These are phyloP conservation scores for Mrakia hoshinonis DNA, from an alignment of 768 basidiomycete genomes.

Conservation along the genomic window DNA sequence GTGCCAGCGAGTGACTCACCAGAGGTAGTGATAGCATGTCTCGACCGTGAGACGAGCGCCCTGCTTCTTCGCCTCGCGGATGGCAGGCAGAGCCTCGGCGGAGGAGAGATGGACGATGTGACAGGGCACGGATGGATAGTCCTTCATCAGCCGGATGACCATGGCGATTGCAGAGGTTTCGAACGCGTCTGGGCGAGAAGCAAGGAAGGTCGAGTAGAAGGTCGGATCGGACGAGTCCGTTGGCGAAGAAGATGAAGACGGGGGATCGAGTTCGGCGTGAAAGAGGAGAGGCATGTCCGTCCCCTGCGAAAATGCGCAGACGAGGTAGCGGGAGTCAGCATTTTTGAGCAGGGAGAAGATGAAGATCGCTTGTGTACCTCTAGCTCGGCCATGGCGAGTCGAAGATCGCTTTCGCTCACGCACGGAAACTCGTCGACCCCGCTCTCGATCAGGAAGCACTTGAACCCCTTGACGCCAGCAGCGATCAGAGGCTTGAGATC, in stretches of 20 bases:
- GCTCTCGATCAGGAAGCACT: slow-evolving; percentile 91
- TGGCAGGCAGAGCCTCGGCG: slow-evolving; percentile 64
- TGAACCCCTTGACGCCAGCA: slow-evolving; percentile 87
- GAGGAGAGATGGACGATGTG: slow-evolving; percentile 96
- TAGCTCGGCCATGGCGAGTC: slow-evolving; percentile 61
- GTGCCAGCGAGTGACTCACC: too few relatives aligned
- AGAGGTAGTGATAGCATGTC: slow-evolving; percentile 96
- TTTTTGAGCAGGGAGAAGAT: slow-evolving; percentile 2
- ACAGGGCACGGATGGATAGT: slow-evolving; percentile 51
- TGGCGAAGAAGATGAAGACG: slow-evolving; percentile 9
- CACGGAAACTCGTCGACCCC: slow-evolving; percentile 95
- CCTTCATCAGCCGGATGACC: slow-evolving; percentile 57
- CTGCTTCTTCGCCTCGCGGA: slow-evolving; percentile 58
- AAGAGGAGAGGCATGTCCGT: slow-evolving; percentile 68
- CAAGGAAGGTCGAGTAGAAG: slow-evolving; percentile 70
- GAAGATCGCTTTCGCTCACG: slow-evolving; percentile 62
- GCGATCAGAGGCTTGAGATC: slow-evolving; percentile 67
- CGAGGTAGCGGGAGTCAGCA: not conserved
- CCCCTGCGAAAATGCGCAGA: slow-evolving; percentile 45
- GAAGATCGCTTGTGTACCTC: slow-evolving; percentile 48
- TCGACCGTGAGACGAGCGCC: slow-evolving; percentile 73
- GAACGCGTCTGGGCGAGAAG: slow-evolving; percentile 69
- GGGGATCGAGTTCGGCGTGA: slow-evolving; percentile 68
- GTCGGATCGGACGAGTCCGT: slow-evolving; percentile 44
- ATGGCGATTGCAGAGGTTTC: slow-evolving; percentile 75